Conservation (phyloP, 2,329 filamentous ascomycete species). For the Epicoccum nigrum region DNA sequence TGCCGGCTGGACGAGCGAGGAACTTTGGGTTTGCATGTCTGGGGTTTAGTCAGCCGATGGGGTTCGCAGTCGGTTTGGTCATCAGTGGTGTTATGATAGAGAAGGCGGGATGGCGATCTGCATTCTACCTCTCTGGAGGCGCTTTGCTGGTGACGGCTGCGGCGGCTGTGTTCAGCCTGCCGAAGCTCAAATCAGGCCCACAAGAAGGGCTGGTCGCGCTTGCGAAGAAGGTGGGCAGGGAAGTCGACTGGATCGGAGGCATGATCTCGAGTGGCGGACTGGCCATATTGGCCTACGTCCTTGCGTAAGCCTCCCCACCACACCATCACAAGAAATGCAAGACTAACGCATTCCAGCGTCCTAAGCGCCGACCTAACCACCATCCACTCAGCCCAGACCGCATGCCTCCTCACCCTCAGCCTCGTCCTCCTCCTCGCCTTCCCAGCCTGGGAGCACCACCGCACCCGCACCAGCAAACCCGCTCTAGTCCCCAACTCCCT, state of each 20-base stretch:
- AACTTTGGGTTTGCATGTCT: slow-evolving; percentile 49
- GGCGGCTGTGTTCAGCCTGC: slow-evolving; percentile 38
- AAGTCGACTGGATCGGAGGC: slow-evolving; percentile 41
- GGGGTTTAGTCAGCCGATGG: slow-evolving; percentile 56
- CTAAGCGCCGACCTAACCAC: slow-evolving; percentile 31
- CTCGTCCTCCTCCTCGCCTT: slow-evolving; percentile 36
- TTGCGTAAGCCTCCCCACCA: slow-evolving; percentile 27
- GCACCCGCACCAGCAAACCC: slow-evolving; percentile 20
- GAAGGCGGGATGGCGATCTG: slow-evolving; percentile 56
- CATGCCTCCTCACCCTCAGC: slow-evolving; percentile 31
- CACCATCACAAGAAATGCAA: neutral
- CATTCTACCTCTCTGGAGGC: slow-evolving; percentile 51
- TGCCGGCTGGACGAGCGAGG: slow-evolving; percentile 31
- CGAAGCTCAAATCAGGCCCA: slow-evolving; percentile 22
- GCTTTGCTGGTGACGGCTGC: slow-evolving; percentile 45
- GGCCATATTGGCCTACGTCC: slow-evolving; percentile 31
- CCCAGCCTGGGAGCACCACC: slow-evolving; percentile 41
- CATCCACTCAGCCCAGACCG: slow-evolving; percentile 30
- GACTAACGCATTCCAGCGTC: slow-evolving; percentile 24
- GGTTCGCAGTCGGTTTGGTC: slow-evolving; percentile 59
- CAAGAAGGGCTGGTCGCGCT: slow-evolving; percentile 1
- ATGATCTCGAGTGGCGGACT: slow-evolving; percentile 32
- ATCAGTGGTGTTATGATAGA: slow-evolving; percentile 58
- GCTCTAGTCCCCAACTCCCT: slow-evolving; percentile 47
- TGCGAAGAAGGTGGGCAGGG: slow-evolving; percentile 23